phyloP scores from a whole-genome alignment of 805 yeast genomes.

The Citeromyces matritensis region DNA sequence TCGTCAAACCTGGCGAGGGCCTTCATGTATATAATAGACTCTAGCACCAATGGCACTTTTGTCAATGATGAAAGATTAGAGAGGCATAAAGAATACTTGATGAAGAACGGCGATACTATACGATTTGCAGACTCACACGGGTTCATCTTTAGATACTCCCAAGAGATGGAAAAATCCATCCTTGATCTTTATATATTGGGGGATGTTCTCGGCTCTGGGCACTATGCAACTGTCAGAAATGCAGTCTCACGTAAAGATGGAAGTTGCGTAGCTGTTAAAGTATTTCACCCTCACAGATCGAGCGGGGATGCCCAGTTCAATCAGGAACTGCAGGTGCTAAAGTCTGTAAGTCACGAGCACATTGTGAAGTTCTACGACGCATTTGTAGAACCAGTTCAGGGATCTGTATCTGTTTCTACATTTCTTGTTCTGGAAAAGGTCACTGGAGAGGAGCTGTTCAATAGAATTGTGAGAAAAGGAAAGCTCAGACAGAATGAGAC shows the following conservation, averaged over 20 bases:
- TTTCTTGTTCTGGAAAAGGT: constrained; percentile 61
- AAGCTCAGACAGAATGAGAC: constrained; percentile 49
- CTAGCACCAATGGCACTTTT: constrained; percentile 52
- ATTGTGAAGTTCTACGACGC: constrained; percentile 51
- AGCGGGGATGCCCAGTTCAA: constrained; percentile 21
- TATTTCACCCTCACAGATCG: constrained; percentile 30
- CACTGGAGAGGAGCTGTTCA: constrained; percentile 63
- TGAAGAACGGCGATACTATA: constrained; percentile 51
- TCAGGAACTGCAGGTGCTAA: constrained; percentile 53
- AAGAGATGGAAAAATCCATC: constrained; percentile 20
- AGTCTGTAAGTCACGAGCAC: constrained; percentile 54
- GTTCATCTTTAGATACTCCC: constrained; percentile 13
- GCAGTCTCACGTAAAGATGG: constrained; percentile 46
- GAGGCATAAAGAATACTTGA: constrained; percentile 26
- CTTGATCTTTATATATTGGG: constrained; percentile 45
- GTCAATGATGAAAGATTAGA: constrained; percentile 43
- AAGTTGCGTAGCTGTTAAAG: constrained; percentile 54
- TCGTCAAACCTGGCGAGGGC: constrained; percentile 11
- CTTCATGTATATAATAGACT: constrained; percentile 34
- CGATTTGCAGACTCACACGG: constrained; percentile 26
- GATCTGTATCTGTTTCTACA: constrained; percentile 25
- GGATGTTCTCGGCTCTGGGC: constrained; percentile 56
- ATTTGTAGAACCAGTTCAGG: constrained; percentile 32
- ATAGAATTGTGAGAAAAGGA: constrained; percentile 53
- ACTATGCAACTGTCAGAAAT: constrained; percentile 70